phyloP scores from a whole-genome alignment of 2,329 filamentous ascomycete genomes.

The Hypocreales sp. region DNA sequence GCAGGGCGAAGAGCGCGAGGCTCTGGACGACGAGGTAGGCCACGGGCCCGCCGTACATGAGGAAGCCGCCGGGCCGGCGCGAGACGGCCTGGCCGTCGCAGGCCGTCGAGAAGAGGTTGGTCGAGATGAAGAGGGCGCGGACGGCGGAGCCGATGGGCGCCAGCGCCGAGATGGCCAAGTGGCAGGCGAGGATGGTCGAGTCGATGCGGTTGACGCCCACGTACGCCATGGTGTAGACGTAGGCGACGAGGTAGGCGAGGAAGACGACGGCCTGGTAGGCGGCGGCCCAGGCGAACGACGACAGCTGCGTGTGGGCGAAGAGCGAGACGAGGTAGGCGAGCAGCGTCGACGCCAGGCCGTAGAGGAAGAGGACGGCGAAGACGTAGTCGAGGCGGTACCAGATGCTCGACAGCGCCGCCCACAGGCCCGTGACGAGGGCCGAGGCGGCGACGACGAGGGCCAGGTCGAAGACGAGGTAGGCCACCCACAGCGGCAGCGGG shows the following conservation, averaged over 20 bases:
- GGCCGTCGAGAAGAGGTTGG: constrained; percentile 73
- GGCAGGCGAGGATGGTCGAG: constrained; percentile 46
- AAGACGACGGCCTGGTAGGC: constrained; percentile 61
- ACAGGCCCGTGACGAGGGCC: constrained; percentile 52
- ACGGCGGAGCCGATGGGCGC: constrained; percentile 66
- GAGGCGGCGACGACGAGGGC: constrained; percentile 51
- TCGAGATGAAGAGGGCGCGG: constrained; percentile 56
- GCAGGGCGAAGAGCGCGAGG: constrained; percentile 50
- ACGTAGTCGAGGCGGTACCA: constrained; percentile 74
- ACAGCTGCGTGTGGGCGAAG: constrained; percentile 62
- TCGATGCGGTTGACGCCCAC: constrained; percentile 56
- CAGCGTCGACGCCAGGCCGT: constrained; percentile 62
- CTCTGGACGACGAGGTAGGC: constrained; percentile 67
- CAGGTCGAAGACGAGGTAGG: constrained; percentile 72
- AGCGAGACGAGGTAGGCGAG: constrained; percentile 72
- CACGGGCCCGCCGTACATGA: constrained; percentile 70
- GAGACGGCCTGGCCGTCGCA: constrained; percentile 52
- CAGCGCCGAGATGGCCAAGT: constrained; percentile 60
- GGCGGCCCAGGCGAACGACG: constrained; percentile 71
- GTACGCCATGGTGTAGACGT: constrained; percentile 60
- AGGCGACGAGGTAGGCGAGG: constrained; percentile 55
- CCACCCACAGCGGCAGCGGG: constrained; percentile 68
- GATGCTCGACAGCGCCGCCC: constrained; percentile 44
- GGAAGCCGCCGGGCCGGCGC: constrained; percentile 53
- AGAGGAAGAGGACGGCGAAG: constrained; percentile 67